Percentiles rank a stretch among this genome's conserved stretches.
Conservation (phyloP, 2,329 filamentous ascomycete species). For the Zymoseptoria passerinii region DNA sequence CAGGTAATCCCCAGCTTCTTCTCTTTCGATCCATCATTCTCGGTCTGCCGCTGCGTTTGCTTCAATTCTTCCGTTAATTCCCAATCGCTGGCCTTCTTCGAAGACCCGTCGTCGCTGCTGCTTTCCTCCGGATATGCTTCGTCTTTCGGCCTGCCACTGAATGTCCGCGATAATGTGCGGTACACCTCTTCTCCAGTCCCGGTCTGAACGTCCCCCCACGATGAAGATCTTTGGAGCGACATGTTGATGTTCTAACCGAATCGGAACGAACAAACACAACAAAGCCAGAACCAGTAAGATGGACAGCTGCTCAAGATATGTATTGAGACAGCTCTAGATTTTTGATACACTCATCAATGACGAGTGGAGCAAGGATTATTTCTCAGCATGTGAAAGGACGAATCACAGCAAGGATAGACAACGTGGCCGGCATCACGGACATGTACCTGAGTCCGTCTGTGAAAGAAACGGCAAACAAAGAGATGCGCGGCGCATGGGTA, state of each 20-base stretch:
- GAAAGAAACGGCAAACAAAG: neutral
- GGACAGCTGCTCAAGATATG: neutral
- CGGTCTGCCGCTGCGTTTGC: constrained; percentile 36
- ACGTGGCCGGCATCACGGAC: neutral
- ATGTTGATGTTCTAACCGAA: neutral
- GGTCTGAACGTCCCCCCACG: constrained; percentile 10
- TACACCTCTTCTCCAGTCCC: constrained; percentile 15
- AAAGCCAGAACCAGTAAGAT: neutral
- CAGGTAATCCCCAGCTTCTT: constrained; percentile 57
- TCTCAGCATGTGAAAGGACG: neutral
- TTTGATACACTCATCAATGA: neutral
- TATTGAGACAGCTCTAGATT: neutral
- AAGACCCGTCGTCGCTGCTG: constrained; percentile 12
- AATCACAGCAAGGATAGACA: no score
- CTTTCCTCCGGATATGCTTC: constrained; percentile 1
- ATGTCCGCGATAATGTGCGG: constrained; percentile 11
- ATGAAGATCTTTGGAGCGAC: constrained; percentile 1
- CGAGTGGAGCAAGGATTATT: neutral
- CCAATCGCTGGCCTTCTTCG: constrained; percentile 39
- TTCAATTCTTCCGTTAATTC: constrained; percentile 43
- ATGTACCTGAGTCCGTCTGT: neutral
- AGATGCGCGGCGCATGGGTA: neutral
- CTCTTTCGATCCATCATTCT: constrained; percentile 40
- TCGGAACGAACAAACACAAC: neutral
- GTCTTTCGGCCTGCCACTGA: constrained; percentile 7